Evolutionary conservation across 176 grass and related monocot genomes (phyloP).

Genomic region (Triticum urartu): DNA sequence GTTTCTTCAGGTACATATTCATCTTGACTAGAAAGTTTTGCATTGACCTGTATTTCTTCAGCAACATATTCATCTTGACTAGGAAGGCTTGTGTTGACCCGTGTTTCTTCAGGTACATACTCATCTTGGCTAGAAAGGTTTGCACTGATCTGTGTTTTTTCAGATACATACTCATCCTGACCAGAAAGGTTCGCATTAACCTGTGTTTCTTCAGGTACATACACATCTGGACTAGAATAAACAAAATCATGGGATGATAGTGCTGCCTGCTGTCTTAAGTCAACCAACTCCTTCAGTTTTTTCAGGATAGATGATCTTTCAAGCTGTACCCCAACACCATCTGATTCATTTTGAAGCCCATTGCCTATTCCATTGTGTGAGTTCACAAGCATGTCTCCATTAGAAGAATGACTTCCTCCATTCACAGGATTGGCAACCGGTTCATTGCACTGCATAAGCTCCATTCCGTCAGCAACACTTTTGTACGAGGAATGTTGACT

Average conservation of each 20-base stretch:
- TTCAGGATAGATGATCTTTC: constrained; percentile 39
- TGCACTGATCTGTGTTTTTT: not conserved
- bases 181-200: constrained; percentile 7
- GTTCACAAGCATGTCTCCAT: constrained; percentile 24
- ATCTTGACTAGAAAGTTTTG: constrained; percentile 1
- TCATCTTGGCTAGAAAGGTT: not conserved
- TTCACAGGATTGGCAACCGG: constrained; percentile 29
- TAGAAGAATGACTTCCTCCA: not conserved
- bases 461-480: constrained; percentile 30
- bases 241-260: constrained; percentile 24
- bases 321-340: constrained; percentile 5
- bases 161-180: not conserved
- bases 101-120: constrained; percentile 14
- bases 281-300: constrained; percentile 55
- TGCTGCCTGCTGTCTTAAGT: constrained; percentile 18
- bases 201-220: constrained; percentile 31
- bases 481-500: constrained; percentile 33
- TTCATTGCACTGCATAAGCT: constrained; percentile 17
- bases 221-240: constrained; percentile 24
- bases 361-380: constrained; percentile 20
- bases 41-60: constrained; percentile 7
- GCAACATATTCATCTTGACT: constrained; percentile 8
- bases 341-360: constrained; percentile 18
- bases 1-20: constrained; percentile 17
- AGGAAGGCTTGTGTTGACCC: not conserved